Conservation (phyloP, 2,329 filamentous ascomycete genomes). For the Claviceps fusiformis region DNA sequence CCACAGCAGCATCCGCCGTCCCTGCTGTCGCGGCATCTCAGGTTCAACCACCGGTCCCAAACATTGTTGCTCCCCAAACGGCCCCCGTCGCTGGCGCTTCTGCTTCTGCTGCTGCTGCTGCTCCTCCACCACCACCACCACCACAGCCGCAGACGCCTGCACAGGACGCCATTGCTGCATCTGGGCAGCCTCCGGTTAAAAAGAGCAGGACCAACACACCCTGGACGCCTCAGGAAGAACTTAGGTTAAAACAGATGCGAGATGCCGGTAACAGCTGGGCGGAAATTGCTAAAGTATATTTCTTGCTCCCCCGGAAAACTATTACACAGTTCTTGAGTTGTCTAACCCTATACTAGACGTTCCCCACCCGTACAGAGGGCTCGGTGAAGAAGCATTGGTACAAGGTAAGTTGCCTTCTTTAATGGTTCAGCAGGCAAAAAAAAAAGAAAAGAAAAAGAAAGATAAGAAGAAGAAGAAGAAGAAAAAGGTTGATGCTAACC, state of each 20-base stretch:
- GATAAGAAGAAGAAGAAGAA: too few relatives aligned
- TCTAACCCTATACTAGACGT: constrained; percentile 45
- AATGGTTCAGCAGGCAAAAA: neutral
- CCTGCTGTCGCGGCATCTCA: constrained; percentile 19
- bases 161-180: constrained; percentile 18
- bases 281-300: constrained; percentile 92
- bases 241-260: constrained; percentile 83
- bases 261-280: constrained; percentile 92
- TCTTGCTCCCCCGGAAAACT: neutral
- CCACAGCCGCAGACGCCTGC: constrained; percentile 15
- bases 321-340: too few relatives aligned
- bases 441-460: too few relatives aligned
- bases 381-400: constrained; percentile 99
- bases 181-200: constrained; percentile 46
- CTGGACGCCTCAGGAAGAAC: constrained; percentile 91
- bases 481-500: neutral
- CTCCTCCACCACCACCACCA: constrained; percentile 9
- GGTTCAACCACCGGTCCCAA: constrained; percentile 17
- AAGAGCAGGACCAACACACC: constrained; percentile 98
- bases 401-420: constrained; percentile 49
- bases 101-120: neutral
- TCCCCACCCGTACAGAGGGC: constrained; percentile 84
- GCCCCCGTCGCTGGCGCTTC: neutral
- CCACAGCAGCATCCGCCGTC: constrained; percentile 19
- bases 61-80: constrained; percentile 18